Conservation (phyloP, 2,329 filamentous ascomycete genomes). For the Colletotrichum lentis region DNA sequence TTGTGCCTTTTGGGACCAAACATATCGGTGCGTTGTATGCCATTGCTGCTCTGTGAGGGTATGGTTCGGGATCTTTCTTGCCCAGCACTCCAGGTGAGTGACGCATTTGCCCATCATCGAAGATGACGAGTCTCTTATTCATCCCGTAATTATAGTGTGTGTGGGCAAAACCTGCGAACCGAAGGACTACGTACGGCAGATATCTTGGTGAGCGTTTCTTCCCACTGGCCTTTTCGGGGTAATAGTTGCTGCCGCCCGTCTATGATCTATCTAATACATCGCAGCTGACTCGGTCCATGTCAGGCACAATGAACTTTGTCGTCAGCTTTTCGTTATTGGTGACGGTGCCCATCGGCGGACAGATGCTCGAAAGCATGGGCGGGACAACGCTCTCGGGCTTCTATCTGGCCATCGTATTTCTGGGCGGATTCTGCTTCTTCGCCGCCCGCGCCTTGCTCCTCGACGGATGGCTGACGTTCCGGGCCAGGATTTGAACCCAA, state of each 20-base stretch:
- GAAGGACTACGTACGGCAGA: slow-evolving; percentile 58
- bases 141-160: too few relatives aligned
- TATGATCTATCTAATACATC: too few relatives aligned
- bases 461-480: slow-evolving; percentile 19
- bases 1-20: slow-evolving; percentile 55
- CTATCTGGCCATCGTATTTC: slow-evolving; percentile 52
- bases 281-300: accelerated
- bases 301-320: slow-evolving; percentile 57
- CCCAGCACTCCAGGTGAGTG: slow-evolving; percentile 48
- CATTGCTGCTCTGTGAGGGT: slow-evolving; percentile 57
- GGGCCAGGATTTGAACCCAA: slow-evolving; percentile 20
- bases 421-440: slow-evolving; percentile 47
- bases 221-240: accelerated
- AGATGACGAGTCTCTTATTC: not conserved
- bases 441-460: slow-evolving; percentile 40
- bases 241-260: too few relatives aligned
- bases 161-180: slow-evolving; percentile 56
- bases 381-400: slow-evolving; percentile 55
- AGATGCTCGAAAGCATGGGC: slow-evolving; percentile 56
- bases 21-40: slow-evolving; percentile 52
- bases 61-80: slow-evolving; percentile 58
- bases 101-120: not conserved
- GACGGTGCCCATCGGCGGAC: slow-evolving; percentile 55
- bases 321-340: slow-evolving; percentile 56
- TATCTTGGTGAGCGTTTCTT: slow-evolving; percentile 46